phyloP scores from a whole-genome alignment of 1,139 yeast species.

The Kodamaea derodonti region DNA sequence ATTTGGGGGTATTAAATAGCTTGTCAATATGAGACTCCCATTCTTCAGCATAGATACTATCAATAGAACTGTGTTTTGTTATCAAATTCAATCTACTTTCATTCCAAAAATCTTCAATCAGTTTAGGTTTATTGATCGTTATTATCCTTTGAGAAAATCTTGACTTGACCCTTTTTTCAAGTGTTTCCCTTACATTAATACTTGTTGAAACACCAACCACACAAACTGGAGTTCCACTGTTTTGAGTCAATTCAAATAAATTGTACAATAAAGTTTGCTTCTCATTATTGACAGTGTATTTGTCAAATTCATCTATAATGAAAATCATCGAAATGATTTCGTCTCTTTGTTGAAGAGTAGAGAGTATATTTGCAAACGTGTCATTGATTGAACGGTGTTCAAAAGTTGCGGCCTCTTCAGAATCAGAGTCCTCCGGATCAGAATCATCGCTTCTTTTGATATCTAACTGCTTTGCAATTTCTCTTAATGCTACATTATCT shows the following conservation, averaged over 20 bases:
- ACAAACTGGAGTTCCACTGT: conserved; percentile 70
- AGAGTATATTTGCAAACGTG: conserved; percentile 38
- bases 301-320: conserved; percentile 80
- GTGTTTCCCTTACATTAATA: conserved; percentile 68
- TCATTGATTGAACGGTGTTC: conserved; percentile 40
- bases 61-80: conserved; percentile 18
- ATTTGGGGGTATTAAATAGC: conserved; percentile 11
- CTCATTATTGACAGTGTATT: conserved; percentile 57
- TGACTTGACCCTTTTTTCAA: conserved; percentile 89
- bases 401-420: conserved; percentile 14
- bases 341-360: conserved; percentile 26
- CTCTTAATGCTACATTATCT: conserved; percentile 76
- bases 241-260: conserved; percentile 79
- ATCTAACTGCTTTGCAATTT: conserved; percentile 82
- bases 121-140: conserved; percentile 49
- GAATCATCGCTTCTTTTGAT: conserved; percentile 8
- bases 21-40: conserved; percentile 53
- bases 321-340: conserved; percentile 46
- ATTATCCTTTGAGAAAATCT: conserved; percentile 81
- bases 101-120: conserved; percentile 41
- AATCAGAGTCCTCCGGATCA: conserved; percentile 14
- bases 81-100: conserved; percentile 26
- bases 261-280: conserved; percentile 85
- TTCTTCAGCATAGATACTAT: conserved; percentile 22
- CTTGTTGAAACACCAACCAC: conserved; percentile 79